Evolutionary conservation across 805 yeast species (phyloP), one percentile per base, ranked within the genome.

Genomic region (Candida takata): DNA sequence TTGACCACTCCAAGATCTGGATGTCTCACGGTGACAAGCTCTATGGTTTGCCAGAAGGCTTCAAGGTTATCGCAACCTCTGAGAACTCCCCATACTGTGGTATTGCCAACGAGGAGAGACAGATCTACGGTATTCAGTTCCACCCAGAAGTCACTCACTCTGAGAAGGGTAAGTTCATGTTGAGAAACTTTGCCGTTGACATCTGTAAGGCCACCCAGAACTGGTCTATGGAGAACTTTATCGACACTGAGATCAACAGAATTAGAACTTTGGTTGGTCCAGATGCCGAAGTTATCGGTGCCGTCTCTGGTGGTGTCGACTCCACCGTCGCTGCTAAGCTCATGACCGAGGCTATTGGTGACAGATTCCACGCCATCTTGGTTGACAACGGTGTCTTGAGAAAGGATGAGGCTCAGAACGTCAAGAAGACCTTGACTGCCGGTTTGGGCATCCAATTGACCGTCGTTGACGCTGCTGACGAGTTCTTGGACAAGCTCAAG

Each of bases 141-240:
- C 98, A 92, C 67, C 98, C 98, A 33, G 98, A 92, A 70, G 98
- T 92, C 42, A 86, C 97, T 26, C 98, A 92, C 66, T 85, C 97
- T 39, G 74, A 77, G 47, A 81, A 84, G 65, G 98, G 98, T 62
- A 90, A 84, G 62, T 71, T 69, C 48, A 64, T 92, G 54, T 74
- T 92, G 58, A 80, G 74, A 69, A 92, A 92, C 72, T 92, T 92
- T 60, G 98, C 98, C 34, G 83, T 87, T 46, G 74, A 75, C 49
- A 84, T 92, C 54, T 92, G 98, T 73, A 58, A 79, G 39, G 95
- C 92, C 50, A 58, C 68, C 32, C 85, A 83, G 65, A 87, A 82
- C 73, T 92, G 98, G 98, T 83, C 90, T 40, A 92, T 92, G 98
- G 84, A 82, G 68, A 92, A 92, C 72, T 92, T 92, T 65, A 84